Evolutionary conservation across 495 filamentous ascomycete species (phyloP).

Genomic region (Collariella sp.): DNA sequence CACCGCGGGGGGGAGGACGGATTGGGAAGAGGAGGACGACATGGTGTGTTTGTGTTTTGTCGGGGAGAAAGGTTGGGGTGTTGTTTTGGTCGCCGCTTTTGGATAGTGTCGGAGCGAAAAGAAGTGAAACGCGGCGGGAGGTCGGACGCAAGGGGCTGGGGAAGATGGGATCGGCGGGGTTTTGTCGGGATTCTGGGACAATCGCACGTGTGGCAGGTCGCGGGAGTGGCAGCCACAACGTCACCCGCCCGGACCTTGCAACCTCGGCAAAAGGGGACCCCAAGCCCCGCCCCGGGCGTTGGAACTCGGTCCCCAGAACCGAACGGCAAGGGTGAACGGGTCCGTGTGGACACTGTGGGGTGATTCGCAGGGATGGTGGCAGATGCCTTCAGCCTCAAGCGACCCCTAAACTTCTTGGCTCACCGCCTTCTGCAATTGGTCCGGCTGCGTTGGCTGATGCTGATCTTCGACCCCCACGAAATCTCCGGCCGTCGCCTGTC

Average conservation of each 20-base stretch:
- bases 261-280: slow-evolving; percentile 29
- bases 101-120: too few relatives aligned
- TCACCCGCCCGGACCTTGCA: slow-evolving; percentile 17
- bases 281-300: not conserved
- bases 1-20: slow-evolving; percentile 31
- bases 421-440: too few relatives aligned
- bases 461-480: too few relatives aligned
- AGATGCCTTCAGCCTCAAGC: not conserved
- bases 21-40: slow-evolving; percentile 18
- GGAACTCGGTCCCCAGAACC: not conserved
- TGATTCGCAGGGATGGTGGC: too few relatives aligned
- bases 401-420: too few relatives aligned
- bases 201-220: not conserved
- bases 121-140: not conserved
- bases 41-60: slow-evolving; percentile 21
- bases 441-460: too few relatives aligned
- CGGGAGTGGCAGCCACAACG: slow-evolving; percentile 19
- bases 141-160: not conserved
- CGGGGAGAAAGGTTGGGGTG: slow-evolving; percentile 11
- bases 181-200: not conserved
- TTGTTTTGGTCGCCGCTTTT: too few relatives aligned
- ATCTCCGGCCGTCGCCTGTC: too few relatives aligned
- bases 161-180: not conserved
- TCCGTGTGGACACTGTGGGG: too few relatives aligned
- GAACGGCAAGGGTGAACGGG: not conserved